Evolutionary conservation across 371 early-diverging fungal genomes (phyloP), one percentile per base, ranked within the genome.

Genomic region (Funneliformis caledonium): DNA sequence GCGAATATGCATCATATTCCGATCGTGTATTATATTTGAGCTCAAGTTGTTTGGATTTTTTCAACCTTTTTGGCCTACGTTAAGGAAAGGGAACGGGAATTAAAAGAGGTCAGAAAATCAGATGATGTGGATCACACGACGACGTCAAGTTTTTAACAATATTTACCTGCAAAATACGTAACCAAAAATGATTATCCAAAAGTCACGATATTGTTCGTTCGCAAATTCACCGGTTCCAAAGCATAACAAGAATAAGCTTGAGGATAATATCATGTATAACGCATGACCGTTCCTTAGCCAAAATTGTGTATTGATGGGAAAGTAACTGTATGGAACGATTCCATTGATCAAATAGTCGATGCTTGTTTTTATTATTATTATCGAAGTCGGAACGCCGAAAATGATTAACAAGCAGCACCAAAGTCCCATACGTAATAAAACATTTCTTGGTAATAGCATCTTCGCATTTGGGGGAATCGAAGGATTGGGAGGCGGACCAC

Each of bases 161-260:
- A 26, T 14, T 37, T 69, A 69, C 69, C 69, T 69, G 45, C 69
- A 69, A 69, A 33, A 69, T n/a, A 69, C 10, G 11, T 45, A 69
- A n/a, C 22, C 9, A 22, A 72, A 31, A 4, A 77, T 77, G 12
- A 8, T 64, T 3, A 45, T 48, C 77, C 77, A 77, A n/a, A 77
- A 22, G 47, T 45, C 47, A 26, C 45, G 16, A 26, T 77, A 77
- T 64, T 77, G 77, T 50, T 77, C 65, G 31, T 43, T 61, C n/a
- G 77, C 77, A 14, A 77, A 77, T 77, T 48, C 56, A 10, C 77
- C 77, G 5, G 77, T 77, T 22, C 77, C 77, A 31, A 77, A 77
- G 48, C 77, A 77, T 61, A 77, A n/a, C n/a, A 77, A 64, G 16
- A 77, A 77, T 26, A 77, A 64, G 1, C 10, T 22, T n/a, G 48